Evolutionary conservation across 257 asterid genomes (phyloP).

Genomic region (Petrea volubilis): DNA sequence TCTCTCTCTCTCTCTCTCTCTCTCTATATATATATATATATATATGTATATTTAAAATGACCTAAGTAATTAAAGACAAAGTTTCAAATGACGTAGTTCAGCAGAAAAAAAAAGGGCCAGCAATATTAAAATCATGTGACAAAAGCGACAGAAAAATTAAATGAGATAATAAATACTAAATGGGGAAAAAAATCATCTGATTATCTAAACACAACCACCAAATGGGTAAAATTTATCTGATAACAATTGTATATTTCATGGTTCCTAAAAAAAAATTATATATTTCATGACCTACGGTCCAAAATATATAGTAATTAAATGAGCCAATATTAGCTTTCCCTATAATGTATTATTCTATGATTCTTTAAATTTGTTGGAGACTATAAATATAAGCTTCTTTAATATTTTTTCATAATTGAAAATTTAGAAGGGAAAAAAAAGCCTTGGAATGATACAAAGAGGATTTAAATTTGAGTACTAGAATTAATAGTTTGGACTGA

Average conservation of each 20-base stretch:
- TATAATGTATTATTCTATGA: too few relatives aligned
- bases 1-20: too few relatives aligned
- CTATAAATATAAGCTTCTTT: too few relatives aligned
- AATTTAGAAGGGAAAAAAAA: too few relatives aligned
- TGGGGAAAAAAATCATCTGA: not conserved
- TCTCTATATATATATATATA: too few relatives aligned
- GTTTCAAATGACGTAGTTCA: slow-evolving; percentile 16
- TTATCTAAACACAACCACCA: slow-evolving; percentile 11
- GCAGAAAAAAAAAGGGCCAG: slow-evolving; percentile 3
- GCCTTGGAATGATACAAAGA: too few relatives aligned
- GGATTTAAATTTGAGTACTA: not conserved
- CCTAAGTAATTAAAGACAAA: not conserved
- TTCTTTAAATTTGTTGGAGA: too few relatives aligned
- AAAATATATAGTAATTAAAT: too few relatives aligned
- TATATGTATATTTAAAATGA: too few relatives aligned
- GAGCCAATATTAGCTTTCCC: not conserved
- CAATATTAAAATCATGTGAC: slow-evolving; percentile 22
- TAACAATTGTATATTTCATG: not conserved
- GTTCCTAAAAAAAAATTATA: not conserved
- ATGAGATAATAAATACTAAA: slow-evolving; percentile 21
- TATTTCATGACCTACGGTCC: too few relatives aligned
- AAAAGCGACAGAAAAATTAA: slow-evolving; percentile 20
- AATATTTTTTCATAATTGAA: too few relatives aligned
- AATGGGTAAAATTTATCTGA: not conserved
- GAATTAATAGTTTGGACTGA: too few relatives aligned